A percentile compares a stretch with the other conserved stretches of the same genome.
phyloP scores from a whole-genome alignment of 1,284 basidiomycete genomes.

The Sphagnurus paluster region DNA sequence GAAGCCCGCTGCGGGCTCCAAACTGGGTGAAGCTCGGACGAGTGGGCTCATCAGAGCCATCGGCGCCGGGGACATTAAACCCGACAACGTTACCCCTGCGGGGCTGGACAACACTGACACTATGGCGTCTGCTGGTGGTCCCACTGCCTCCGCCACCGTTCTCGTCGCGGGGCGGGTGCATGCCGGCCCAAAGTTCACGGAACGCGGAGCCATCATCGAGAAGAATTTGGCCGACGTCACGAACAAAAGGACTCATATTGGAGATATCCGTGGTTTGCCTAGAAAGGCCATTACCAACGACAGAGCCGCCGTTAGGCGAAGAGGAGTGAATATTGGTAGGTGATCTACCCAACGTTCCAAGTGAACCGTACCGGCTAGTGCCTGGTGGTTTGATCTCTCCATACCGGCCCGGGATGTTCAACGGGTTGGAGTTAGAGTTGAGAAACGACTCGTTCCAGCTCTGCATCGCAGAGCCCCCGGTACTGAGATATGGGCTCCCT shows the following conservation, averaged over 20 bases:
- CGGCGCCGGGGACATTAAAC: slow-evolving; percentile 60
- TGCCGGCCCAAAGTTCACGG: slow-evolving; percentile 69
- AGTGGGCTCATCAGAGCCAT: slow-evolving; percentile 44
- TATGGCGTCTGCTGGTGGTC: slow-evolving; percentile 81
- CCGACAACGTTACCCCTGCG: slow-evolving; percentile 65
- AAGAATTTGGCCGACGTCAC: slow-evolving; percentile 76
- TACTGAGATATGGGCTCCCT: slow-evolving; percentile 37
- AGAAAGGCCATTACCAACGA: slow-evolving; percentile 47
- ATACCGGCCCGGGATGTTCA: slow-evolving; percentile 56
- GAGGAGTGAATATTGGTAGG: slow-evolving; percentile 44
- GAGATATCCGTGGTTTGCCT: slow-evolving; percentile 57
- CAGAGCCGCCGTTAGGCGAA: slow-evolving; percentile 39
- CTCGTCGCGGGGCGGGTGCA: slow-evolving; percentile 60
- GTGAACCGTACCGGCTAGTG: slow-evolving; percentile 62
- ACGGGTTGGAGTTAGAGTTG: slow-evolving; percentile 46
- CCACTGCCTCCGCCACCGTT: slow-evolving; percentile 62
- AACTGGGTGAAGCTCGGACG: slow-evolving; percentile 37
- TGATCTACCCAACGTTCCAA: slow-evolving; percentile 56
- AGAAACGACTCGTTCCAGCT: slow-evolving; percentile 57
- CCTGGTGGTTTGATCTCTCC: slow-evolving; percentile 63
- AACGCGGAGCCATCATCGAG: slow-evolving; percentile 68
- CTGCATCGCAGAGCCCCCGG: slow-evolving; percentile 41
- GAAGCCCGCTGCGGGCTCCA: slow-evolving; percentile 49
- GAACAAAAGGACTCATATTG: slow-evolving; percentile 79
- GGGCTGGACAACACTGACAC: slow-evolving; percentile 82